Conservation (phyloP, 768 basidiomycete species). For the Phaeotremella skinneri region DNA sequence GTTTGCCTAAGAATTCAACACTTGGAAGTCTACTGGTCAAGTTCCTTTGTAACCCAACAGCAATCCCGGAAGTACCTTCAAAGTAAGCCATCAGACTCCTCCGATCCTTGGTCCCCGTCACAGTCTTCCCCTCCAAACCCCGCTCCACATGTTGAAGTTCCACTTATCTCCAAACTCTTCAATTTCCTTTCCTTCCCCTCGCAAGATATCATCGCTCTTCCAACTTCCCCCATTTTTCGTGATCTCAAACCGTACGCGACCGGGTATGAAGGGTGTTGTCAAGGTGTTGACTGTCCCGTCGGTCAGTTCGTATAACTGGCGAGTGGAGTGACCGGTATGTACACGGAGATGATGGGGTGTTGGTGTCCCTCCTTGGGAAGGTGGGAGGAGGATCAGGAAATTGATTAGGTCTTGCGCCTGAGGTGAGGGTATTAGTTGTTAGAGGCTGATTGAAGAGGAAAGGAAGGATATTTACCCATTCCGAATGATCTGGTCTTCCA, state of each 20-base stretch:
- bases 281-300: constrained; percentile 28
- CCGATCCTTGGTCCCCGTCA: not conserved
- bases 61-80: too few relatives aligned
- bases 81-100: too few relatives aligned
- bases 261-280: constrained; percentile 31
- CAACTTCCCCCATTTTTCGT: constrained; percentile 6
- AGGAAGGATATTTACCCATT: constrained; percentile 38
- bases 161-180: constrained; percentile 15
- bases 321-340: constrained; percentile 12
- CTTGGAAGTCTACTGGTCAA: too few relatives aligned
- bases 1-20: too few relatives aligned
- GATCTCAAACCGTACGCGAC: constrained; percentile 36
- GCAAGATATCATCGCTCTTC: constrained; percentile 13
- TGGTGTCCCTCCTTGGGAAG: not conserved
- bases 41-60: too few relatives aligned
- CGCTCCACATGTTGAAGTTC: constrained; percentile 51
- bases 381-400: constrained; percentile 35
- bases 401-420: constrained; percentile 50
- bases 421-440: not conserved
- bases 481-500: constrained; percentile 39
- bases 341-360: constrained; percentile 10
- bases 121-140: constrained; percentile 19
- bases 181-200: constrained; percentile 35
- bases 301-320: constrained; percentile 8
- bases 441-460: not conserved